Evolutionary conservation across 2,329 filamentous ascomycete species (phyloP), one percentile per base, ranked within the genome.

Genomic region (Venturia aucupariae): DNA sequence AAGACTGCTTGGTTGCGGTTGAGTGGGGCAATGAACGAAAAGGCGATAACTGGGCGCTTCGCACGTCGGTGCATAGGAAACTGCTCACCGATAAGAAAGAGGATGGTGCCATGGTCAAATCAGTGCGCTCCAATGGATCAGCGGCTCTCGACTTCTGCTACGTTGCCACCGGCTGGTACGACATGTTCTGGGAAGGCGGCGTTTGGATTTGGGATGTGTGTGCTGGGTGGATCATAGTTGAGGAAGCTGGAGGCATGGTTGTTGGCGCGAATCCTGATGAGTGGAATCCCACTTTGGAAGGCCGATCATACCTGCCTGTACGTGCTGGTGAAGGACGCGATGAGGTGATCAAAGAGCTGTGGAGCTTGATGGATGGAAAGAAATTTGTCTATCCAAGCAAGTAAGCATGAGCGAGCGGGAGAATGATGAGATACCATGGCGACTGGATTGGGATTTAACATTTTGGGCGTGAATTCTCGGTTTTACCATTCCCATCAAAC

Each of bases 141-240:
- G 74, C 74, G 0, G 75, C 74, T 0, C 69, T 76, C 1, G 71
- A 75, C 66, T 75, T 76, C 63, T 76, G 75, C 68, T 75, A 74
- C 65, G 74, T 76, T 0, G 75, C 74, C 1, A 70, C 72, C 6
- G 74, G 74, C 42, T 68, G 67, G 54, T 60, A 76, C 0, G 74
- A 76, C 51, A 64, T 68, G 0, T 76, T 74, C 63, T 76, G 74
- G 74, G 75, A 76, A 64, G 73, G 71, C 4, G 74, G 74, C 0
- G 71, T 72, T 5, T 75, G 69, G 68, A 65, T 71, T 6, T 76
- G 75, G 75, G 75, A 76, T 48, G 69, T 76, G 2, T 70, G 68
- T 8, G 75, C 74, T 6, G 75, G 75, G 0, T 76, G 74, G 74
- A 66, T 71, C n/a, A 74, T 76, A 27, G 67, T 76, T 0, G 70